Conservation (phyloP, 306 rosid genomes). For the Cicer arietinum region DNA sequence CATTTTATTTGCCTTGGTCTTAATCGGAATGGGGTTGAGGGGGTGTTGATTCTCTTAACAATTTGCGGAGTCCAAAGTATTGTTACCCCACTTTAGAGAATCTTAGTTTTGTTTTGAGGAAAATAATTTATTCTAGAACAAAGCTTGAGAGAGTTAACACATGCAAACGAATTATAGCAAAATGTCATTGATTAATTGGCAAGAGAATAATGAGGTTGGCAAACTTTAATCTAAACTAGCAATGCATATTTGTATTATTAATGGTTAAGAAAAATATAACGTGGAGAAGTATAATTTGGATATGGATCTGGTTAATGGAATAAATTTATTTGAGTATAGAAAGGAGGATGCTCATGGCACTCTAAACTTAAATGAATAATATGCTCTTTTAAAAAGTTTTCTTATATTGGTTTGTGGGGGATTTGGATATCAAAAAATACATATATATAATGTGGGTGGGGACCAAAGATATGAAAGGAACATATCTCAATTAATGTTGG, state of each 20-base stretch:
- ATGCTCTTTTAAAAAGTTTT: constrained; percentile 44
- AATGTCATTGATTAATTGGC: neutral
- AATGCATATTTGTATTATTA: neutral
- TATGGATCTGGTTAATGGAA: constrained; percentile 48
- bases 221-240: neutral
- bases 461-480: constrained; percentile 36
- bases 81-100: constrained; percentile 56
- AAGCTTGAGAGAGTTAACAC: neutral
- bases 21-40: constrained; percentile 33
- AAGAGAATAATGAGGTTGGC: neutral
- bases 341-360: constrained; percentile 58
- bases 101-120: constrained; percentile 60
- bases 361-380: constrained; percentile 41
- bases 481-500: constrained; percentile 38
- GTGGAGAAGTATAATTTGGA: constrained; percentile 37
- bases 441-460: constrained; percentile 41
- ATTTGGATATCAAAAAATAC: constrained; percentile 31
- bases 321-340: constrained; percentile 40
- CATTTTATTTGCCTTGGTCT: constrained; percentile 39
- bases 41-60: constrained; percentile 45
- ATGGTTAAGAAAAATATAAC: constrained; percentile 5
- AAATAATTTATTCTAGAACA: constrained; percentile 39
- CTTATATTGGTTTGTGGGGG: constrained; percentile 50
- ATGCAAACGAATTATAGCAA: constrained; percentile 3
- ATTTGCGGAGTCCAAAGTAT: constrained; percentile 42